Conservation (phyloP, 139 green algal species). For the Tetradesmus obliquus region DNA sequence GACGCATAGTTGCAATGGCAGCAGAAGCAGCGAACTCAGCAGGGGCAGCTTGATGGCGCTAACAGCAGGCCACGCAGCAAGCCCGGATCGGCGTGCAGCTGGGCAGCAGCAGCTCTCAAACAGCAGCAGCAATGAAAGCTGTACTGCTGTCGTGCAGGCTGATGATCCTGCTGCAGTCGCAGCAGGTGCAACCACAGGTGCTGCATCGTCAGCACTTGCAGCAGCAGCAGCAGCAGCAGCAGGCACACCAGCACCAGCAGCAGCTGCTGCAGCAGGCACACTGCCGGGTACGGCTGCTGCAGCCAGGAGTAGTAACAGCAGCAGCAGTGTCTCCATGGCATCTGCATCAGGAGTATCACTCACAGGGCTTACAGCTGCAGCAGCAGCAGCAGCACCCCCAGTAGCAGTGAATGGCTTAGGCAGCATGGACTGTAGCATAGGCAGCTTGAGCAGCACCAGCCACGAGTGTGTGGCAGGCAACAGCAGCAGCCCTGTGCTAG, state of each 20-base stretch:
- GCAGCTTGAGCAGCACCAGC: conserved; percentile 4
- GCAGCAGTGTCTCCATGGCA: conserved; percentile 10
- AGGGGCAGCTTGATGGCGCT: background rate
- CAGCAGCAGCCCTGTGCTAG: background rate
- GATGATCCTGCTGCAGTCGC: background rate
- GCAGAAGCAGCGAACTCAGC: conserved; percentile 13
- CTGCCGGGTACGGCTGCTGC: background rate
- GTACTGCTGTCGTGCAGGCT: background rate
- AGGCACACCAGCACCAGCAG: background rate
- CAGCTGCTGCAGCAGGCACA: background rate
- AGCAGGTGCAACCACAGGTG: background rate
- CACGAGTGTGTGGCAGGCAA: background rate
- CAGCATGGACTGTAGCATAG: background rate
- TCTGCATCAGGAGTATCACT: background rate
- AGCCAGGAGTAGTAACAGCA: background rate
- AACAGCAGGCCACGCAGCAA: background rate
- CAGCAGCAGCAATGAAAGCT: conserved; percentile 2
- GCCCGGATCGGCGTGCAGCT: background rate
- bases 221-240: background rate
- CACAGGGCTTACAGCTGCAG: conserved; percentile 5
- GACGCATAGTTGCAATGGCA: background rate
- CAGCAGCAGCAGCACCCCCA: background rate
- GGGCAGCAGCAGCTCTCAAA: background rate
- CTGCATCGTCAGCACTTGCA: background rate
- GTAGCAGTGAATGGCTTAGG: background rate